phyloP scores from a whole-genome alignment of 106 monocot genomes.

The Amphibolis antarctica region DNA sequence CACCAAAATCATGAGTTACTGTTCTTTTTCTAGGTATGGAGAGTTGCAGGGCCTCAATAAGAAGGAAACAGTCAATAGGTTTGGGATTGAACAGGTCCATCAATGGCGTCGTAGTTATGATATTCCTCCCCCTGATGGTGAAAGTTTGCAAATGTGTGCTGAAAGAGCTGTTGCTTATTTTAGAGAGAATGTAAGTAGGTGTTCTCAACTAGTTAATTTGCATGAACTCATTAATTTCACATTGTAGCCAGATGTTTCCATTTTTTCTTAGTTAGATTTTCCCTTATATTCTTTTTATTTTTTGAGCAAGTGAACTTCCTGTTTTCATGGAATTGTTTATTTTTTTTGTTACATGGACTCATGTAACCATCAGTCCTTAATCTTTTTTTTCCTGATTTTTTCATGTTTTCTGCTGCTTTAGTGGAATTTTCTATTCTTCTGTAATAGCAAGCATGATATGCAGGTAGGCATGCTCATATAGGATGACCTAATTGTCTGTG shows the following conservation, averaged over 20 bases:
- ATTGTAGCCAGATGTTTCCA: not conserved
- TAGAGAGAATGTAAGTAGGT: constrained; percentile 48
- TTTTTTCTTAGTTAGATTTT: too few species aligned
- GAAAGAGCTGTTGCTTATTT: constrained; percentile 96
- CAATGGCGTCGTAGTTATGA: constrained; percentile 98
- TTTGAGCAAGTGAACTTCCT: too few species aligned
- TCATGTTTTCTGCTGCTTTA: too few species aligned
- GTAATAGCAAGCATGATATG: too few species aligned
- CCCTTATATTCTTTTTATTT: too few species aligned
- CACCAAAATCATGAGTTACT: not conserved
- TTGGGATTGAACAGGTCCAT: constrained; percentile 82
- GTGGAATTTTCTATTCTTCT: too few species aligned
- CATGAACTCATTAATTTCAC: not conserved
- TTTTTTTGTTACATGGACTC: too few species aligned
- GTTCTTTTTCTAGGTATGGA: constrained; percentile 56
- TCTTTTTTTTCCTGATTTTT: too few species aligned
- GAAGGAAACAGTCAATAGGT: constrained; percentile 87
- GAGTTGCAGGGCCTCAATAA: constrained; percentile 96
- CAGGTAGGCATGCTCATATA: too few species aligned
- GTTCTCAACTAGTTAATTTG: not conserved
- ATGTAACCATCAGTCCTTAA: too few species aligned
- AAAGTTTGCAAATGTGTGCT: constrained; percentile 95
- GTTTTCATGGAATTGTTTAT: too few species aligned
- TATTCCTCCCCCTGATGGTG: constrained; percentile 91
- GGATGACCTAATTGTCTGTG: too few species aligned